These are phyloP conservation scores for Microglena sp. DNA, from an alignment of 139 green algal genomes.

Conservation along the genomic window DNA sequence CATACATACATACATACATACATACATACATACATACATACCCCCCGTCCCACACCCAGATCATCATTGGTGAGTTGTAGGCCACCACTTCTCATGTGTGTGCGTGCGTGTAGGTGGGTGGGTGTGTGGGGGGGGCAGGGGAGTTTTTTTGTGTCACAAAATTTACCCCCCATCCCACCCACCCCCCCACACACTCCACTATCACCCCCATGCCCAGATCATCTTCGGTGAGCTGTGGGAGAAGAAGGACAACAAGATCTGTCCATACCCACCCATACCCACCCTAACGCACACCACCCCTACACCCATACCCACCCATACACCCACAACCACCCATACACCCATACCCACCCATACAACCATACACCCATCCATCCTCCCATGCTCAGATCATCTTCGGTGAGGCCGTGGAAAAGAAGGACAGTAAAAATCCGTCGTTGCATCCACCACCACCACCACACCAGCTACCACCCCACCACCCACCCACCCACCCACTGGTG, in stretches of 20 bases:
- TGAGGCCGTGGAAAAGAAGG: too few relatives aligned
- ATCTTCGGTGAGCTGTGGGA: constrained; percentile 8
- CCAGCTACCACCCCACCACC: too few relatives aligned
- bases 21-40: not conserved
- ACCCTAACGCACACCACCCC: not conserved
- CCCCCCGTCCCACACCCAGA: not conserved
- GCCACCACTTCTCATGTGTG: too few relatives aligned
- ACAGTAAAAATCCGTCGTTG: too few relatives aligned
- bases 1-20: not conserved
- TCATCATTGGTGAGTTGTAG: too few relatives aligned
- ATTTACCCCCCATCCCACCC: not conserved
- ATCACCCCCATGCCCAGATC: not conserved
- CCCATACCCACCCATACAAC: not conserved
- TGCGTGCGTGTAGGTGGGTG: too few relatives aligned
- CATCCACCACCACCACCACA: too few relatives aligned
- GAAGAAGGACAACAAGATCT: constrained; percentile 10
- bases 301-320: not conserved
- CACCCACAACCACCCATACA: not conserved
- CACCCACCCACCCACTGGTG: too few relatives aligned
- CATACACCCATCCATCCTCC: too few relatives aligned
- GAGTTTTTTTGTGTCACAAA: too few relatives aligned
- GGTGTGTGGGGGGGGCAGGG: too few relatives aligned
- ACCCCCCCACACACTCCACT: not conserved
- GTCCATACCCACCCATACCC: not conserved
- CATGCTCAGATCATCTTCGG: too few relatives aligned